phyloP scores from a whole-genome alignment of 805 yeast genomes.

The Starmerella gropengiesseri region DNA sequence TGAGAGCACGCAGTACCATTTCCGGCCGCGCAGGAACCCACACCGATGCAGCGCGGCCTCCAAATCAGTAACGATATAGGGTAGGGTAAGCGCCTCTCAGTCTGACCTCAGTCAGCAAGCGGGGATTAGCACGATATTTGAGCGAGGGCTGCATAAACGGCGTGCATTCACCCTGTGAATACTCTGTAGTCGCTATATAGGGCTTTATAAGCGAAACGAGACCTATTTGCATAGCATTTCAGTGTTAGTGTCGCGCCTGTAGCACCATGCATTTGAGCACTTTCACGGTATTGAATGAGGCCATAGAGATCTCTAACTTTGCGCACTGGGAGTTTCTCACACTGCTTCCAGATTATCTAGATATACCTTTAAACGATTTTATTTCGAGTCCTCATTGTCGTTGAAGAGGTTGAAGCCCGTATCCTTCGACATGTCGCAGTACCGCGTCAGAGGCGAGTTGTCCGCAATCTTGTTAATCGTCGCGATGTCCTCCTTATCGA shows the following conservation, averaged over 20 bases:
- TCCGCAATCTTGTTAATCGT: conserved; percentile 25
- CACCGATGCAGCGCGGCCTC: no score
- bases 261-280: no score
- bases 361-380: not conserved
- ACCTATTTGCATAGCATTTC: no score
- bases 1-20: conserved; percentile 13
- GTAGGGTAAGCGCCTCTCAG: not conserved
- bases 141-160: no score
- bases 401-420: conserved; percentile 21
- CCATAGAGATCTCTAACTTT: no score
- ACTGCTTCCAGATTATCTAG: not conserved
- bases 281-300: no score
- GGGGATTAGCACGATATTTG: no score
- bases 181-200: no score
- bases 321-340: not conserved
- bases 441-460: conserved; percentile 18
- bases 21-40: not conserved
- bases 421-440: conserved; percentile 19
- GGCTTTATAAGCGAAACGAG: no score
- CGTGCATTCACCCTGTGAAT: no score
- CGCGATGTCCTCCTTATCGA: conserved; percentile 36
- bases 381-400: conserved; percentile 24
- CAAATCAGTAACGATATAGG: not conserved
- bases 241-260: no score
- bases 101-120: no score